phyloP scores from a whole-genome alignment of 495 filamentous ascomycete species.

The Achaetomiella virescens region DNA sequence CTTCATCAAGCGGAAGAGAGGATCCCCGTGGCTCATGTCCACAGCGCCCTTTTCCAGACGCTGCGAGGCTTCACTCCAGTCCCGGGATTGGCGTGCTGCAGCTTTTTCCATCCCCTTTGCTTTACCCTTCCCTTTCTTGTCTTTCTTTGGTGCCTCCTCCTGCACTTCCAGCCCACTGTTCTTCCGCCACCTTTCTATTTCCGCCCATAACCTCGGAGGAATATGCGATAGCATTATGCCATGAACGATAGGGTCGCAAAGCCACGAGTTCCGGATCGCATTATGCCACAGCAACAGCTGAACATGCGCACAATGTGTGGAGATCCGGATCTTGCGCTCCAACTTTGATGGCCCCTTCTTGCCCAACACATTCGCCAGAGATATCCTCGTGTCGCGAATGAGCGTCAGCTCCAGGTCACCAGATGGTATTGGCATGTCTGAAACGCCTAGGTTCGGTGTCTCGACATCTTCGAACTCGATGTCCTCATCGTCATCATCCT shows the following conservation, averaged over 20 bases:
- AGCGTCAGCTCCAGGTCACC: conserved; percentile 75
- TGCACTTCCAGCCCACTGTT: conserved; percentile 55
- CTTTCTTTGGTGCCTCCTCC: conserved; percentile 18
- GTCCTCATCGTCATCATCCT: conserved; percentile 61
- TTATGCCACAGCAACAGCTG: conserved; percentile 86
- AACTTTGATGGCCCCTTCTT: conserved; percentile 85
- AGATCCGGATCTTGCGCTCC: conserved; percentile 67
- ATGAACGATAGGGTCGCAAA: conserved; percentile 72
- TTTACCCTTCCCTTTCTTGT: conserved; percentile 3
- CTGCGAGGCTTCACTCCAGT: conserved; percentile 68
- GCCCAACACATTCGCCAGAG: conserved; percentile 52
- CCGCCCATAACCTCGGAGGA: conserved; percentile 56
- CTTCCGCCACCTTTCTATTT: conserved; percentile 67
- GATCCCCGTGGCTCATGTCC: conserved; percentile 75
- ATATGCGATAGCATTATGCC: conserved; percentile 68
- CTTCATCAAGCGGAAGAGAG: conserved; percentile 71
- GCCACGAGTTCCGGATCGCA: conserved; percentile 77
- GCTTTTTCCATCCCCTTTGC: conserved; percentile 39
- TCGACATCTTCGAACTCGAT: conserved; percentile 87
- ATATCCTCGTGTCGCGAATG: conserved; percentile 50
- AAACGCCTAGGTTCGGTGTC: conserved; percentile 23
- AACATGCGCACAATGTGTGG: conserved; percentile 85
- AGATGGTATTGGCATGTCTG: conserved; percentile 15
- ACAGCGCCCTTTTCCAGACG: conserved; percentile 59
- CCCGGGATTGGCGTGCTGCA: conserved; percentile 48